These are phyloP conservation scores for Gentiana dahurica DNA, from an alignment of 257 asterid species.

Conservation along the genomic window DNA sequence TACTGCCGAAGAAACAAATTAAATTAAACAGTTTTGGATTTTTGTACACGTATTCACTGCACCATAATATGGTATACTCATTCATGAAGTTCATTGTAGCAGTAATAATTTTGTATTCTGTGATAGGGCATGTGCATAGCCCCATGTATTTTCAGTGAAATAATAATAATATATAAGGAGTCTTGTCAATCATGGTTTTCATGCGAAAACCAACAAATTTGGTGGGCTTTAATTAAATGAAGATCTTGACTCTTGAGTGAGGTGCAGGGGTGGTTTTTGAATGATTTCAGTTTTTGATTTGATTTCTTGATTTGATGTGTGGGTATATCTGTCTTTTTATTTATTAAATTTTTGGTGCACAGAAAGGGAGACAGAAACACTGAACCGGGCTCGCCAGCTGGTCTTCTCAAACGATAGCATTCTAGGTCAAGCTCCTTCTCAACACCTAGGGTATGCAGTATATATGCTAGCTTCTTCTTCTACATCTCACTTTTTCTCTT, in stretches of 20 bases:
- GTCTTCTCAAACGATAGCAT: conserved; percentile 58
- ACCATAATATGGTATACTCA: no score
- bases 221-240: conserved; percentile 2
- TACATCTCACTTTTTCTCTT: neutral
- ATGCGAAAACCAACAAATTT: conserved; percentile 9
- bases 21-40: no score
- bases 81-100: no score
- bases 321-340: neutral
- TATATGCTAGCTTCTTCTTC: neutral
- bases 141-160: no score
- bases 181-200: conserved; percentile 28
- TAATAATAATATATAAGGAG: neutral
- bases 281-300: conserved; percentile 11
- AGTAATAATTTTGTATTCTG: no score
- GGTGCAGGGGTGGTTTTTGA: neutral
- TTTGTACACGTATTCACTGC: no score
- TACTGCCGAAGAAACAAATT: neutral
- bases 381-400: conserved; percentile 90
- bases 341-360: conserved; percentile 5
- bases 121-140: no score
- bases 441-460: conserved; percentile 40
- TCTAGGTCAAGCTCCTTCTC: conserved; percentile 31
- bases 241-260: conserved; percentile 4
- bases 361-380: conserved; percentile 95
- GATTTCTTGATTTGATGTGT: conserved; percentile 12